phyloP scores from a whole-genome alignment of 352 stramenopile species.

The Paralagenidium karlingii region DNA sequence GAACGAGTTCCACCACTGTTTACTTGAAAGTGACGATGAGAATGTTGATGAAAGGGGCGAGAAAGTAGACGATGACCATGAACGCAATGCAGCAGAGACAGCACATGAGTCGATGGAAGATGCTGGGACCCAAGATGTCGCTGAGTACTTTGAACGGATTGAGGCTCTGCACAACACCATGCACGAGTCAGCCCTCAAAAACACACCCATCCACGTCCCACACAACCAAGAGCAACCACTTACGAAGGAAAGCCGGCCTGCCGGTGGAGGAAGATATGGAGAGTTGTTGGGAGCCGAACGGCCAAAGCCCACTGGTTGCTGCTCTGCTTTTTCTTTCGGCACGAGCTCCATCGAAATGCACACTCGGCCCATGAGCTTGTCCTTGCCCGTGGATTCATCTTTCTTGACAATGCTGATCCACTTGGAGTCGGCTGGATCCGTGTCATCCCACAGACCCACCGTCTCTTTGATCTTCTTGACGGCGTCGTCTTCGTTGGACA shows the following conservation, averaged over 20 bases:
- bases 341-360: conserved; percentile 83
- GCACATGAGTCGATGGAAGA: conserved; percentile 77
- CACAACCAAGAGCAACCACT: too few species aligned
- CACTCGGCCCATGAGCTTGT: conserved; percentile 78
- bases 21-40: conserved; percentile 62
- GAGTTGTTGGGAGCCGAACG: conserved; percentile 87
- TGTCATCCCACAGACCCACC: conserved; percentile 75
- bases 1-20: too few species aligned
- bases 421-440: conserved; percentile 65
- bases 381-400: conserved; percentile 71
- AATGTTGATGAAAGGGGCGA: conserved; percentile 76
- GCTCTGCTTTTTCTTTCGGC: conserved; percentile 72
- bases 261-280: conserved; percentile 83
- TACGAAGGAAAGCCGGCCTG: conserved; percentile 85
- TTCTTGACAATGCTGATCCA: conserved; percentile 75
- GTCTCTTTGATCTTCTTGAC: conserved; percentile 77
- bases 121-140: conserved; percentile 74
- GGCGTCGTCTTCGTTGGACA: conserved; percentile 52
- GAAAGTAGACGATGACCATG: conserved; percentile 79
- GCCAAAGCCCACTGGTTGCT: conserved; percentile 66
- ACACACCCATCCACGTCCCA: too few species aligned
- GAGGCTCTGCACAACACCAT: too few species aligned
- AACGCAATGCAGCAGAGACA: conserved; percentile 78
- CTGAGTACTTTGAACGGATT: conserved; percentile 87
- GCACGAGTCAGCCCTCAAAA: too few species aligned